These are phyloP conservation scores for Colletotrichum sp. DNA, from an alignment of 2,329 filamentous ascomycete genomes.

Conservation along the genomic window DNA sequence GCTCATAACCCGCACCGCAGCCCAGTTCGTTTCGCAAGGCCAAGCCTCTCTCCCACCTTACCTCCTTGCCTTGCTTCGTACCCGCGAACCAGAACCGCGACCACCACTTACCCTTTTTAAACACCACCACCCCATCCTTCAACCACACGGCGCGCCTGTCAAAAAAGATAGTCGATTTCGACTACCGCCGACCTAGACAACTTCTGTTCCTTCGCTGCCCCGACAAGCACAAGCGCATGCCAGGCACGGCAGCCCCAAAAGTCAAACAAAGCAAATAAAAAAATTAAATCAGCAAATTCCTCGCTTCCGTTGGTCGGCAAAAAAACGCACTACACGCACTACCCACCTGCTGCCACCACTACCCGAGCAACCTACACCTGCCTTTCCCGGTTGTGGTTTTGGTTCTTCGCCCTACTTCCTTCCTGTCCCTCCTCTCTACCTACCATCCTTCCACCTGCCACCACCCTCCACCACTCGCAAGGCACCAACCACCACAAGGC, in stretches of 20 bases:
- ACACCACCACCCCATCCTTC: neutral
- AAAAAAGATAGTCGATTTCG: slow-evolving; percentile 11
- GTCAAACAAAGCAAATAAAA: slow-evolving; percentile 41
- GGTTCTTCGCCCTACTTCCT: neutral
- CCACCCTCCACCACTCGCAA: slow-evolving; percentile 1
- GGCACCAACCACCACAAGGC: slow-evolving; percentile 11
- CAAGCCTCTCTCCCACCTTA: neutral
- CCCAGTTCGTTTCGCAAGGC: slow-evolving; percentile 12
- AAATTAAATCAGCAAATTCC: slow-evolving; percentile 42
- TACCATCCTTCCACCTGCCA: slow-evolving; percentile 31
- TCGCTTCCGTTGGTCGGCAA: slow-evolving; percentile 46
- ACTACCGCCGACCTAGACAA: slow-evolving; percentile 9
- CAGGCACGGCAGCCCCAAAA: slow-evolving; percentile 30
- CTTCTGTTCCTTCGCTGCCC: neutral
- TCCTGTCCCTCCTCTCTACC: neutral
- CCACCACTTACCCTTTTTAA: neutral
- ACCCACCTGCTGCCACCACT: slow-evolving; percentile 1
- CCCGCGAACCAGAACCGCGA: slow-evolving; percentile 1
- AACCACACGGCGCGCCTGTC: slow-evolving; percentile 11
- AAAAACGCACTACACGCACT: slow-evolving; percentile 3
- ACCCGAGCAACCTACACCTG: neutral
- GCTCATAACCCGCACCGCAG: slow-evolving; percentile 9
- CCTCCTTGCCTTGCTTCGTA: neutral
- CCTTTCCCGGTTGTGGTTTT: neutral
- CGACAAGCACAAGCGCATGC: slow-evolving; percentile 28